Percentiles rank a stretch among this genome's conserved stretches.
Evolutionary conservation across 192 early-diverging fungal genomes (phyloP).

Genomic region (Chytriomyces confervae): DNA sequence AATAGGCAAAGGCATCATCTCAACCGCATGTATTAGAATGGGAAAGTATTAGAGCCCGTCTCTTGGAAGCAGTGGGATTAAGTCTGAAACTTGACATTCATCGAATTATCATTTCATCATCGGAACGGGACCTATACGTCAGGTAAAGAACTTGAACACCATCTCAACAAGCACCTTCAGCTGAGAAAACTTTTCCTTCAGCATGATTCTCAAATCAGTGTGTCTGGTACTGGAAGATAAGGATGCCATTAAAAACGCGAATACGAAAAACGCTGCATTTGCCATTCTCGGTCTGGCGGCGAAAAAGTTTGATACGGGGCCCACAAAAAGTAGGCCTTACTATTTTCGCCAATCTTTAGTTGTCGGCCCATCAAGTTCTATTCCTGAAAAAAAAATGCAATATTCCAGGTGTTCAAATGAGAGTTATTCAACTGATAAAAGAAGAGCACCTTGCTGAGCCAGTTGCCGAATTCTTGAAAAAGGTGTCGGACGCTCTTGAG

Average conservation of each 20-base stretch:
- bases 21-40: conserved; percentile 58
- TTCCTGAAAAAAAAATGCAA: too few species aligned
- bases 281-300: conserved; percentile 77
- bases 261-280: conserved; percentile 67
- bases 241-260: conserved; percentile 65
- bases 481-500: conserved; percentile 30
- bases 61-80: conserved; percentile 58
- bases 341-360: not conserved
- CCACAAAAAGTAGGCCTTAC: conserved; percentile 58
- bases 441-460: conserved; percentile 59
- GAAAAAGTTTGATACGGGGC: conserved; percentile 75
- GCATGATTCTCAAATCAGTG: conserved; percentile 58
- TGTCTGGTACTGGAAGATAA: conserved; percentile 76
- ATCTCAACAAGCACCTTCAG: not conserved
- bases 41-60: conserved; percentile 61
- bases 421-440: conserved; percentile 46
- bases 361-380: not conserved
- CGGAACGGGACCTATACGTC: conserved; percentile 73
- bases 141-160: conserved; percentile 40
- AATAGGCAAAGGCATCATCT: too few species aligned
- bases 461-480: conserved; percentile 50
- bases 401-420: conserved; percentile 34
- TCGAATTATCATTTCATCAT: conserved; percentile 72
- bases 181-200: conserved; percentile 7
- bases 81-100: conserved; percentile 68